Conservation (phyloP, 805 yeast species). For the Schwanniomyces vanrijiae region DNA sequence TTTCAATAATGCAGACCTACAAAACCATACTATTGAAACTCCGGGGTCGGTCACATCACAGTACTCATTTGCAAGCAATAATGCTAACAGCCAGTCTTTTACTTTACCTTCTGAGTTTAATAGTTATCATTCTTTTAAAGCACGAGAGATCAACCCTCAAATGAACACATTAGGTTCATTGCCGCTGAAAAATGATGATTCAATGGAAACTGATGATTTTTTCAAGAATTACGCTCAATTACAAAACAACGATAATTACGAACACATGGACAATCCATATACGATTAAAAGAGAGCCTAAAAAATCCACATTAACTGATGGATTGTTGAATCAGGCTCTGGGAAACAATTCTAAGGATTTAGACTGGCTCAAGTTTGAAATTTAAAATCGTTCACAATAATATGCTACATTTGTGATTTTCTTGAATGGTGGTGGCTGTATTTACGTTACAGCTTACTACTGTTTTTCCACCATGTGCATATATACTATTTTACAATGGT, state of each 20-base stretch:
- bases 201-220: constrained; percentile 9
- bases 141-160: constrained; percentile 1
- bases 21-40: constrained; percentile 4
- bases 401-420: too few species aligned
- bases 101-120: constrained; percentile 7
- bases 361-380: constrained; percentile 35
- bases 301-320: constrained; percentile 11
- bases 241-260: constrained; percentile 1
- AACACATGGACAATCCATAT: constrained; percentile 5
- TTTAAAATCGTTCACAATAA: too few species aligned
- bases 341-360: constrained; percentile 21
- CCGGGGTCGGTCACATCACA: constrained; percentile 12
- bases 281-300: constrained; percentile 3
- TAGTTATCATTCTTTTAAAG: constrained; percentile 3
- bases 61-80: constrained; percentile 9
- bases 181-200: constrained; percentile 1
- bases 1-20: neutral
- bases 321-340: constrained; percentile 10
- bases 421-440: too few species aligned
- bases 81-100: constrained; percentile 6
- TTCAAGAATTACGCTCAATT: constrained; percentile 5
- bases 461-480: neutral
- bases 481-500: neutral
- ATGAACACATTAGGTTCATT: constrained; percentile 2
- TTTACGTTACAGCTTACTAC: too few species aligned